These are phyloP conservation scores for Daedaleopsis nitida DNA, from an alignment of 768 basidiomycete genomes.

Conservation along the genomic window DNA sequence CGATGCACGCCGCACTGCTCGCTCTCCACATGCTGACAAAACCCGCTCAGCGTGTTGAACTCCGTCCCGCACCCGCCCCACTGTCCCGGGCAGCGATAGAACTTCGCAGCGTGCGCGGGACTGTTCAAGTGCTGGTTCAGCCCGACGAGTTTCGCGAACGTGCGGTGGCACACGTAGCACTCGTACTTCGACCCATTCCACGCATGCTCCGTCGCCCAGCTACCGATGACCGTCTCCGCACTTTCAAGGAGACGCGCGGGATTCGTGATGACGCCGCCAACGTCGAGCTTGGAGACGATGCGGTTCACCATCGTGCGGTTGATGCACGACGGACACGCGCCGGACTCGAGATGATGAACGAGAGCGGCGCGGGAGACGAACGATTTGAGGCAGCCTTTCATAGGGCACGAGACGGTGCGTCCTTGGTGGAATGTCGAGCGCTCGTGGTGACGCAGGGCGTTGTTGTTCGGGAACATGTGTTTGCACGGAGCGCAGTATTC, in stretches of 20 bases:
- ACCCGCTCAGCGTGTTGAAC: slow-evolving; percentile 56
- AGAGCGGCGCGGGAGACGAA: slow-evolving; percentile 61
- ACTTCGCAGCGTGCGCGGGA: slow-evolving; percentile 54
- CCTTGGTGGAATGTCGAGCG: slow-evolving; percentile 53
- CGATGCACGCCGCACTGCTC: slow-evolving; percentile 55
- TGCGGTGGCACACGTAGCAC: slow-evolving; percentile 61
- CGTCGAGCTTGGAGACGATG: slow-evolving; percentile 46
- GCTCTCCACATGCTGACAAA: slow-evolving; percentile 70
- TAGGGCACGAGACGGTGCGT: slow-evolving; percentile 38
- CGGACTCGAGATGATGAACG: slow-evolving; percentile 66
- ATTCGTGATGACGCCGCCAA: slow-evolving; percentile 51
- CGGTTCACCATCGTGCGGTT: slow-evolving; percentile 38
- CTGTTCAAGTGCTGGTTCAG: slow-evolving; percentile 69
- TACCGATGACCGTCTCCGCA: slow-evolving; percentile 31
- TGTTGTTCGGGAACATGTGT: slow-evolving; percentile 45
- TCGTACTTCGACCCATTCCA: slow-evolving; percentile 53
- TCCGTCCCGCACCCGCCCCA: slow-evolving; percentile 40
- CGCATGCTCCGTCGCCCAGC: slow-evolving; percentile 39
- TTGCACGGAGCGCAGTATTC: slow-evolving; percentile 49
- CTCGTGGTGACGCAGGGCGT: slow-evolving; percentile 49
- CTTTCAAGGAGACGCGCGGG: slow-evolving; percentile 52
- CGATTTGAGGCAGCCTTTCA: slow-evolving; percentile 42
- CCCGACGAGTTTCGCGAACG: slow-evolving; percentile 40
- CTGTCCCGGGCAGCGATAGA: slow-evolving; percentile 53
- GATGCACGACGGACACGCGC: slow-evolving; percentile 54